phyloP scores from a whole-genome alignment of 176 grass and related monocot species.

The Oryza longistaminata region DNA sequence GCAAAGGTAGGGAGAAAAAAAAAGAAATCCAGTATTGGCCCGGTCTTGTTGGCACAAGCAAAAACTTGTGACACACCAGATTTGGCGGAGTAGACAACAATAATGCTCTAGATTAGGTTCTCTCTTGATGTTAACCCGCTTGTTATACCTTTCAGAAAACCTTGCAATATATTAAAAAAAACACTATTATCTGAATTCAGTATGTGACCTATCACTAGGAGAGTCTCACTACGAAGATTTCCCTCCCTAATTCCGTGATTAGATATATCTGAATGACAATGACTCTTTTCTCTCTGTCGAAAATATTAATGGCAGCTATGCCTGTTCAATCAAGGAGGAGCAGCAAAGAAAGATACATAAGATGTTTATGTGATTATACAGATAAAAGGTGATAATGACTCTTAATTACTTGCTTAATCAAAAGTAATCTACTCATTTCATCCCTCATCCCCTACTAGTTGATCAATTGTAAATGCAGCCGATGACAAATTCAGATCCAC shows the following conservation, averaged over 20 bases:
- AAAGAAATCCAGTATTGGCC: not conserved
- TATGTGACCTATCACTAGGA: not conserved
- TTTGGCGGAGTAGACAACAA: not conserved
- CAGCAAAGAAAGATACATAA: not conserved
- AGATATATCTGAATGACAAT: not conserved
- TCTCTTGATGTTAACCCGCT: not conserved
- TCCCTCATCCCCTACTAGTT: not conserved
- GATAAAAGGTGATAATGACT: not conserved
- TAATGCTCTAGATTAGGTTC: not conserved
- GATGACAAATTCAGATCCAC: conserved; percentile 22
- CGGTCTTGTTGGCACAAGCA: not conserved
- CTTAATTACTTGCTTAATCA: not conserved
- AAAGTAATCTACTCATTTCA: not conserved
- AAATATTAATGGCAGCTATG: not conserved
- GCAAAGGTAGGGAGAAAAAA: too few species aligned
- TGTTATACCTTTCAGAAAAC: not conserved
- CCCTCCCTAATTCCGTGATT: not conserved
- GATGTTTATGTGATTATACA: not conserved
- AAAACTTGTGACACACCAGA: not conserved
- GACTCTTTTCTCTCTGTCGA: not conserved
- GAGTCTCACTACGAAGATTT: not conserved
- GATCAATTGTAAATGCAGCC: not conserved
- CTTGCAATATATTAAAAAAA: not conserved
- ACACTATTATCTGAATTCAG: not conserved
- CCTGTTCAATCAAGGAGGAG: not conserved